Percentiles rank a stretch among this genome's conserved stretches.
Conservation (phyloP, 495 filamentous ascomycete genomes). For the Podospora pseudopauciseta region DNA sequence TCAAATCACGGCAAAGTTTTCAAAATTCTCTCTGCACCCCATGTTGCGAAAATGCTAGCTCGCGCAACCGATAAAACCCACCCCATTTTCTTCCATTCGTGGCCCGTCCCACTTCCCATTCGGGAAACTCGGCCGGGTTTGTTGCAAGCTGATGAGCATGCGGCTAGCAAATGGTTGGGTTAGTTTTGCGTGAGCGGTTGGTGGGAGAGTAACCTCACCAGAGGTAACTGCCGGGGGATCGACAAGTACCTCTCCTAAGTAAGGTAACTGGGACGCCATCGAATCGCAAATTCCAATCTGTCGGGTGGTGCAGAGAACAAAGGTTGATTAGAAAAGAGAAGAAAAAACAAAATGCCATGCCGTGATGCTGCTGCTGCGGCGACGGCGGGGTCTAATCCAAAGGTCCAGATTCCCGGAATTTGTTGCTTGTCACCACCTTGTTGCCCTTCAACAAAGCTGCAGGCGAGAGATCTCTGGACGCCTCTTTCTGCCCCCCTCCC, state of each 20-base stretch:
- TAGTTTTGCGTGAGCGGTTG: background rate
- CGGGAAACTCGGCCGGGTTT: background rate
- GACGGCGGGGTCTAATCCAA: background rate
- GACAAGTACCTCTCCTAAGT: background rate
- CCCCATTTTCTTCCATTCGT: background rate
- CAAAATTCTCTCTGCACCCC: too few species aligned
- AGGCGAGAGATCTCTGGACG: too few species aligned
- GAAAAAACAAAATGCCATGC: background rate
- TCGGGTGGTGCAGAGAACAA: background rate
- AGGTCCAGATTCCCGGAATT: conserved; percentile 1
- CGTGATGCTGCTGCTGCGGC: background rate
- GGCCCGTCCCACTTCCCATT: background rate
- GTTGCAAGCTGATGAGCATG: background rate
- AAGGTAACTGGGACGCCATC: too few species aligned
- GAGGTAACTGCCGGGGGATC: background rate
- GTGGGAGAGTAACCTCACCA: background rate
- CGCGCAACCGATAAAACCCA: background rate
- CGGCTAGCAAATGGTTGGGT: background rate
- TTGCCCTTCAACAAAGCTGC: too few species aligned
- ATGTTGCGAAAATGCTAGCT: too few species aligned
- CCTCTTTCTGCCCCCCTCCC: too few species aligned
- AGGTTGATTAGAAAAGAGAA: background rate
- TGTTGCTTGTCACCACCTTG: too few species aligned
- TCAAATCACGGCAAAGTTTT: background rate
- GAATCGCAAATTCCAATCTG: background rate